These are phyloP conservation scores for Leucocoprinus birnbaumii DNA, from an alignment of 768 basidiomycete species.

Conservation along the genomic window DNA sequence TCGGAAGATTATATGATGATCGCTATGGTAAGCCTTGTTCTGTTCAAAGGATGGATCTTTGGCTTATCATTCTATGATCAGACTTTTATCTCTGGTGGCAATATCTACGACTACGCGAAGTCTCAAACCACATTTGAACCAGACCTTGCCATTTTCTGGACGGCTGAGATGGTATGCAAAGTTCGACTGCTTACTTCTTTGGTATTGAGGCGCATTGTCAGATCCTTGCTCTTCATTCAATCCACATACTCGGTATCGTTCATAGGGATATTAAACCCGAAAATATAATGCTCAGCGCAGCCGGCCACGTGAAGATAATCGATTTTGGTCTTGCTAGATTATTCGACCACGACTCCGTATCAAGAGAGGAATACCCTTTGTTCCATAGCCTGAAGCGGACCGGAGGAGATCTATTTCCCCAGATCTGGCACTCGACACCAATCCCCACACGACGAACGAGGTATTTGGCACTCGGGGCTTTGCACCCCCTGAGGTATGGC, in stretches of 20 bases:
- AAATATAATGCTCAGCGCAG: constrained; percentile 13
- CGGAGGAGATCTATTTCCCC: constrained; percentile 10
- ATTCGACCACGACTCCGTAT: constrained; percentile 6
- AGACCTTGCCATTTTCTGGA: constrained; percentile 9
- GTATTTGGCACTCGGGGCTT: constrained; percentile 6
- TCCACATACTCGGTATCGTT: constrained; percentile 16
- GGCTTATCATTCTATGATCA: not conserved
- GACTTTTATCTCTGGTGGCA: constrained; percentile 6
- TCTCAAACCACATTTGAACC: not conserved
- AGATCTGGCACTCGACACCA: constrained; percentile 9
- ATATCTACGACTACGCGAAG: constrained; percentile 7
- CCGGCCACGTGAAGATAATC: constrained; percentile 12
- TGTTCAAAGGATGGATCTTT: not conserved
- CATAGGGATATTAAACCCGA: constrained; percentile 17
- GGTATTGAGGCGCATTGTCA: not conserved
- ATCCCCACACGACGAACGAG: constrained; percentile 8
- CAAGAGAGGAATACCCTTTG: constrained; percentile 7
- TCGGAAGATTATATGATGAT: not conserved
- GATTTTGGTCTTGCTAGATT: constrained; percentile 13
- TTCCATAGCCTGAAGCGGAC: constrained; percentile 4
- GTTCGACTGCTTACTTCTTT: not conserved
- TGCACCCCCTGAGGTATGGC: constrained; percentile 8
- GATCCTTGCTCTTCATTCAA: constrained; percentile 12
- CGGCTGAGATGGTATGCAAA: constrained; percentile 5
- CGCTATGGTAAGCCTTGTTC: constrained; percentile 1